phyloP scores from a whole-genome alignment of 306 rosid genomes.

The Casuarina glauca region DNA sequence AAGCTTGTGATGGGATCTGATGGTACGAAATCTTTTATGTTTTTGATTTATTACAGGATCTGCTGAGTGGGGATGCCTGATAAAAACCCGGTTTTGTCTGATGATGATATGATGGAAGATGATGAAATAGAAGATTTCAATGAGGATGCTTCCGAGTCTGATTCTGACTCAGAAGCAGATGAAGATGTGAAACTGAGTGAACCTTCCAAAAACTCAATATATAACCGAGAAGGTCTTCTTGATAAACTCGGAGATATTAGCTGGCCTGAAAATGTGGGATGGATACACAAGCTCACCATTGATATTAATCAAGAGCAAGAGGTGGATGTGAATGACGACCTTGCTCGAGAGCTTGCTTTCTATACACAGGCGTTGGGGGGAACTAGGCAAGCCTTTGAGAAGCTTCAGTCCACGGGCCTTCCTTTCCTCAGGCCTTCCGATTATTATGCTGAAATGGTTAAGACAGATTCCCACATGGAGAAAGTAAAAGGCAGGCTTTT shows the following conservation, averaged over 20 bases:
- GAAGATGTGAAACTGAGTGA: constrained; percentile 59
- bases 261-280: constrained; percentile 74
- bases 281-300: constrained; percentile 73
- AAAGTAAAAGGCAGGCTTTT: constrained; percentile 74
- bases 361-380: constrained; percentile 87
- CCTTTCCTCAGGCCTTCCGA: constrained; percentile 83
- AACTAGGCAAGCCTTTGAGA: constrained; percentile 69
- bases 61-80: constrained; percentile 42
- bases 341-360: constrained; percentile 77
- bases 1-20: background rate
- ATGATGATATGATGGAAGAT: constrained; percentile 28
- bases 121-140: constrained; percentile 27
- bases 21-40: background rate
- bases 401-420: constrained; percentile 64
- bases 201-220: constrained; percentile 63
- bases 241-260: constrained; percentile 89
- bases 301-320: constrained; percentile 73
- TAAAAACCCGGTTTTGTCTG: constrained; percentile 13
- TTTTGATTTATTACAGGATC: constrained; percentile 29
- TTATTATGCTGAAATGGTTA: constrained; percentile 93
- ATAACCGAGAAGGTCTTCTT: constrained; percentile 65
- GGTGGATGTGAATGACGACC: constrained; percentile 88
- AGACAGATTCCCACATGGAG: constrained; percentile 79
- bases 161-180: constrained; percentile 53
- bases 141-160: constrained; percentile 51